Percentiles rank a stretch among this genome's conserved stretches.
These are phyloP conservation scores for Melampsora americana DNA, from an alignment of 1,284 basidiomycete species.

Conservation along the genomic window DNA sequence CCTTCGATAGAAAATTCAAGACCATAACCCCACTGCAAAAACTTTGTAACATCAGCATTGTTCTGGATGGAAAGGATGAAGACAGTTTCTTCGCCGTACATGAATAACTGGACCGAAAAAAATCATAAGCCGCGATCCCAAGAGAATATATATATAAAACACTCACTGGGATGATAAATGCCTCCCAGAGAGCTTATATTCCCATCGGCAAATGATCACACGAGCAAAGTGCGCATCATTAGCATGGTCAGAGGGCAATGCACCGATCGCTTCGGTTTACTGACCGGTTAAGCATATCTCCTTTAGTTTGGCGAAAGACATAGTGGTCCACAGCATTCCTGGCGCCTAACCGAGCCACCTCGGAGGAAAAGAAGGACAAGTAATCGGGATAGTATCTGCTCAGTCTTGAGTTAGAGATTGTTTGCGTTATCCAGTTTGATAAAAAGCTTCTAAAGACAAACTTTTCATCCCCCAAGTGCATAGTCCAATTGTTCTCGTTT, in stretches of 20 bases:
- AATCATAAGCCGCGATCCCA: neutral
- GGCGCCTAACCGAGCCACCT: slow-evolving; percentile 16
- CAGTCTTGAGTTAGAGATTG: neutral
- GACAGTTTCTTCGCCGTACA: slow-evolving; percentile 8
- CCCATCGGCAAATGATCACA: slow-evolving; percentile 2
- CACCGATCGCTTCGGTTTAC: neutral
- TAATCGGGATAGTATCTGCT: slow-evolving; percentile 33
- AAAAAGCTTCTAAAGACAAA: neutral
- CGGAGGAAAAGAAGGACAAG: slow-evolving; percentile 16
- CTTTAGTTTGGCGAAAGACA: slow-evolving; percentile 14
- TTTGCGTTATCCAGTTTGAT: neutral
- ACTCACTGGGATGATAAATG: slow-evolving; percentile 38
- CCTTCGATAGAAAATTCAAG: slow-evolving; percentile 35
- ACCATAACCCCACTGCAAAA: slow-evolving; percentile 39
- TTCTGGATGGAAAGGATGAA: neutral
- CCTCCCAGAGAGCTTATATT: slow-evolving; percentile 20
- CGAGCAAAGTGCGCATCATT: neutral
- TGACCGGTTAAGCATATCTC: slow-evolving; percentile 35
- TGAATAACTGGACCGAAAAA: slow-evolving; percentile 22
- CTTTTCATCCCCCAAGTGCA: neutral
- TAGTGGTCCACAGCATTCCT: slow-evolving; percentile 13
- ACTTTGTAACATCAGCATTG: neutral
- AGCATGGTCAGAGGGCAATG: neutral
- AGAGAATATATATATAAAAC: neutral
- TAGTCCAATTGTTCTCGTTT: neutral